Evolutionary conservation across 805 yeast genomes (phyloP).

Genomic region (Nakazawaea molendinolei): DNA sequence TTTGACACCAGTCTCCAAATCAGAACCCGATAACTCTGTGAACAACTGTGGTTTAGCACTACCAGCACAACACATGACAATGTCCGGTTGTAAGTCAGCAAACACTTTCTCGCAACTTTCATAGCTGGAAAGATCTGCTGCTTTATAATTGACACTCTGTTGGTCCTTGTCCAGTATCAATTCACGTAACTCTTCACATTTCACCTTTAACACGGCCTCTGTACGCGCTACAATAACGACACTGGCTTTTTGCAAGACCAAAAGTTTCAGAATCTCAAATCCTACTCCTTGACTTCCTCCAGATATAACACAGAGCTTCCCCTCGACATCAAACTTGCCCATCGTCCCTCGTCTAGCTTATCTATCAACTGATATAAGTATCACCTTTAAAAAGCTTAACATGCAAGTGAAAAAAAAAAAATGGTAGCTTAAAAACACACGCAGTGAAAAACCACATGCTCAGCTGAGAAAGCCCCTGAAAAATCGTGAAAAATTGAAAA

Average conservation of each 20-base stretch:
- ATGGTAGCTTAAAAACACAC: no score
- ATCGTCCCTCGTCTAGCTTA: no score
- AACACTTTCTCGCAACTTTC: constrained; percentile 40
- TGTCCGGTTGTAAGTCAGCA: constrained; percentile 51
- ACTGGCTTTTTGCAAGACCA: constrained; percentile 48
- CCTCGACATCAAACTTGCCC: constrained; percentile 28
- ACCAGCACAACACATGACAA: constrained; percentile 84
- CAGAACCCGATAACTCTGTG: constrained; percentile 52
- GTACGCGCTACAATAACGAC: constrained; percentile 79
- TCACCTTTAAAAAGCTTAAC: no score
- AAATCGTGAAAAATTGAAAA: no score
- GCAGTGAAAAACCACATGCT: no score
- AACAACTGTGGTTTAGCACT: constrained; percentile 75
- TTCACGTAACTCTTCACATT: constrained; percentile 17
- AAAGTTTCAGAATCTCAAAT: constrained; percentile 58
- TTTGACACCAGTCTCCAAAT: constrained; percentile 54
- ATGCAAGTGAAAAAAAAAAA: no score
- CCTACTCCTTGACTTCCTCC: constrained; percentile 98
- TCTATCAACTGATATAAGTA: no score
- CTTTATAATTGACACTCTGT: constrained; percentile 35
- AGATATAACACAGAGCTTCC: constrained; percentile 62
- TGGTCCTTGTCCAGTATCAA: neutral
- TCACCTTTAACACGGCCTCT: constrained; percentile 41
- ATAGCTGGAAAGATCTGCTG: constrained; percentile 63
- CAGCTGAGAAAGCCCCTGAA: no score